Evolutionary conservation across 257 asterid species (phyloP).

Genomic region (Solanum sejunctum): DNA sequence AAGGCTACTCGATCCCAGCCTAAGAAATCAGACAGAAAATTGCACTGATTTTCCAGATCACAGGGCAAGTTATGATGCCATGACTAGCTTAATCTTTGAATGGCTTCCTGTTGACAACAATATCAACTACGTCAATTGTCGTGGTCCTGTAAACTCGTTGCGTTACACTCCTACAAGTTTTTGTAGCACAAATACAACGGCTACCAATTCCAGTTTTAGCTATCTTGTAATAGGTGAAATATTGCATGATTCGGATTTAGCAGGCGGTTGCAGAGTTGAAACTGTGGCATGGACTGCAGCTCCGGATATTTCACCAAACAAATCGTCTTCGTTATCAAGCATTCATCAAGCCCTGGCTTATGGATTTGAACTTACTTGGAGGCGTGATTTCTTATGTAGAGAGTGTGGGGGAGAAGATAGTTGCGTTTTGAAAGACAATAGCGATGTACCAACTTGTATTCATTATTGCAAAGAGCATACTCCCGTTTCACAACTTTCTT

Average conservation of each 20-base stretch:
- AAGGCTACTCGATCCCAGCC: slow-evolving; percentile 37
- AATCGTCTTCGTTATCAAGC: not conserved
- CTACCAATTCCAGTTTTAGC: not conserved
- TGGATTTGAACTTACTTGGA: not conserved
- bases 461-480: not conserved
- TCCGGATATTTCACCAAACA: slow-evolving; percentile 1
- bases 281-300: slow-evolving; percentile 2
- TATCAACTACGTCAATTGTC: slow-evolving; percentile 27
- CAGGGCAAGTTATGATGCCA: not conserved
- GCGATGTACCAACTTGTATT: slow-evolving; percentile 7
- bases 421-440: not conserved
- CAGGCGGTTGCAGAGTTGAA: slow-evolving; percentile 29
- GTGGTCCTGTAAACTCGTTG: slow-evolving; percentile 15
- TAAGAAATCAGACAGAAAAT: not conserved
- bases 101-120: not conserved
- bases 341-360: not conserved
- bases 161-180: slow-evolving; percentile 15
- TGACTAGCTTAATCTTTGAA: not conserved
- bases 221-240: slow-evolving; percentile 19
- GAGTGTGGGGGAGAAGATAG: slow-evolving; percentile 1
- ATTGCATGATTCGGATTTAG: slow-evolving; percentile 16
- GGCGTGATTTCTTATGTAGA: not conserved
- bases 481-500: not conserved
- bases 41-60: not conserved
- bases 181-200: slow-evolving; percentile 17